These are phyloP conservation scores for Articulospora tetracladia DNA, from an alignment of 495 filamentous ascomycete species.

Conservation along the genomic window DNA sequence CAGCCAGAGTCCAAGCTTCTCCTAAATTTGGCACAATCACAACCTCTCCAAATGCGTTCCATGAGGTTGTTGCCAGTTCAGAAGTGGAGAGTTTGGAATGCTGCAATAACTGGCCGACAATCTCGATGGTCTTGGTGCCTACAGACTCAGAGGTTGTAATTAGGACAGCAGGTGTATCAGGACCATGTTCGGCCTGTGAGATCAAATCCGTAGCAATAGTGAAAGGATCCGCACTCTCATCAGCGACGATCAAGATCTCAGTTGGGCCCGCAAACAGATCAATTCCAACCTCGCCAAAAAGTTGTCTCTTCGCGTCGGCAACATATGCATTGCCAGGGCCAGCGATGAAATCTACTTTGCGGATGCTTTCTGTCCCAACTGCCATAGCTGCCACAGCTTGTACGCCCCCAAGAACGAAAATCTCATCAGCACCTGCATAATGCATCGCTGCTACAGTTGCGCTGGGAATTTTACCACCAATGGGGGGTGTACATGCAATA, in stretches of 20 bases:
- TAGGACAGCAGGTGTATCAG: conserved; percentile 44
- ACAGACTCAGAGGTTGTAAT: conserved; percentile 44
- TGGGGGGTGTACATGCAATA: conserved; percentile 48
- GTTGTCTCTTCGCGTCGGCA: conserved; percentile 50
- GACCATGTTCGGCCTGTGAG: conserved; percentile 49
- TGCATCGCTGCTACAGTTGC: conserved; percentile 50
- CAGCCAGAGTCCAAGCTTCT: conserved; percentile 46
- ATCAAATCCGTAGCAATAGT: conserved; percentile 47
- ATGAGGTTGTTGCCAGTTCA: conserved; percentile 38
- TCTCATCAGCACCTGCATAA: conserved; percentile 50
- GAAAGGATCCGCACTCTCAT: conserved; percentile 47
- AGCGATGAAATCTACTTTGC: conserved; percentile 48
- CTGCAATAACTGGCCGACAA: conserved; percentile 35
- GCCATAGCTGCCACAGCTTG: conserved; percentile 63
- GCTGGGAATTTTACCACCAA: conserved; percentile 43
- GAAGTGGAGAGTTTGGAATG: conserved; percentile 35
- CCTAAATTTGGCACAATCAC: conserved; percentile 38
- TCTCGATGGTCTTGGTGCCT: conserved; percentile 34
- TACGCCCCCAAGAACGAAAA: conserved; percentile 49
- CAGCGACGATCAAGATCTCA: conserved; percentile 49
- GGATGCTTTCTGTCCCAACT: conserved; percentile 58
- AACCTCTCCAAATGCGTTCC: conserved; percentile 46
- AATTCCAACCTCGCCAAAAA: conserved; percentile 52
- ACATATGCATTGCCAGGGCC: conserved; percentile 53
- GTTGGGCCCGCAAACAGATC: conserved; percentile 51